Evolutionary conservation across 2,329 filamentous ascomycete genomes (phyloP).

Genomic region (Xylaria sp.): DNA sequence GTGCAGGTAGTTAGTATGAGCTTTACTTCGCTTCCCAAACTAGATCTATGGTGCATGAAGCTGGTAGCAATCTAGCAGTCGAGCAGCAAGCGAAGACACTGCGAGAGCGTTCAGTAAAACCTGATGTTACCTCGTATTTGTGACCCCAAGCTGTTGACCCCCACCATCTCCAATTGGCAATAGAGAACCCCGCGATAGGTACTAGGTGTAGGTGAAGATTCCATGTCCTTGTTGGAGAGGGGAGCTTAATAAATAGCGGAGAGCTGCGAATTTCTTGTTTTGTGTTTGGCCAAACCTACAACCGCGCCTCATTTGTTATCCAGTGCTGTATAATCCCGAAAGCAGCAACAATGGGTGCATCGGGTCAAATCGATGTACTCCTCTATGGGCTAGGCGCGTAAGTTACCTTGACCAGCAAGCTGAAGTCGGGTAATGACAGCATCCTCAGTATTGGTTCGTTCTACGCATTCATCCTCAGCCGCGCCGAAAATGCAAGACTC

Average conservation of each 20-base stretch:
- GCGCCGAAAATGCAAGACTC: slow-evolving; percentile 57
- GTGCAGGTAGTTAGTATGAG: no score
- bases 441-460: slow-evolving; percentile 63
- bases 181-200: slow-evolving; percentile 4
- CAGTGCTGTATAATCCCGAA: not conserved
- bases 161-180: slow-evolving; percentile 24
- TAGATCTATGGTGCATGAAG: no score
- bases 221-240: not conserved
- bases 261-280: not conserved
- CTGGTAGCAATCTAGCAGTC: not conserved
- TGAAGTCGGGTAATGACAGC: not conserved
- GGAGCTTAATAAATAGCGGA: not conserved
- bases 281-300: not conserved
- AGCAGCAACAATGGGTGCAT: not conserved
- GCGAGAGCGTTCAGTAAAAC: not conserved
- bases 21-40: no score
- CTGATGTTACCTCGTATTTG: not conserved
- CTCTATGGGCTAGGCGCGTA: slow-evolving; percentile 66
- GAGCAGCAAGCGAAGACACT: no score
- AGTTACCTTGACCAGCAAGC: slow-evolving; percentile 40
- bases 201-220: not conserved
- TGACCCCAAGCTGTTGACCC: not conserved
- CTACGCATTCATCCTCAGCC: slow-evolving; percentile 64
- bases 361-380: slow-evolving; percentile 52
- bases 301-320: not conserved